These are phyloP conservation scores for Echria macrotheca DNA, from an alignment of 495 filamentous ascomycete genomes.

Conservation along the genomic window DNA sequence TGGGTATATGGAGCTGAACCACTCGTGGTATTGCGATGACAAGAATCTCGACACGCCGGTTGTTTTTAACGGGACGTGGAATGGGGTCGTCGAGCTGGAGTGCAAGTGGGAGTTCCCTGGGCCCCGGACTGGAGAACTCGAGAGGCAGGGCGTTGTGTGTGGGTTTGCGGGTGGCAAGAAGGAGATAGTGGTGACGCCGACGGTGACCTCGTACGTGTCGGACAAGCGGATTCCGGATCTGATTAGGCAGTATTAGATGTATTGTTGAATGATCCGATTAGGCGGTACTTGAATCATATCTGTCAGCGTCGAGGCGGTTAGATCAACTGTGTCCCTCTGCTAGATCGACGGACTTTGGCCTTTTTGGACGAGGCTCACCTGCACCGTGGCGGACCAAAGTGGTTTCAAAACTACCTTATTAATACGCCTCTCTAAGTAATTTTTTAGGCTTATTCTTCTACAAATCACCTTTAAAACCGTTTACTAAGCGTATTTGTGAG, in stretches of 20 bases:
- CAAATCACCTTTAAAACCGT: too few species aligned
- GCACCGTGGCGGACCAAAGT: too few species aligned
- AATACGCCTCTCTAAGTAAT: too few species aligned
- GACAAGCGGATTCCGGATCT: neutral
- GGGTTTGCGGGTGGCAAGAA: neutral
- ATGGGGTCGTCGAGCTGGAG: slow-evolving; percentile 1
- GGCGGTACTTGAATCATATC: too few species aligned
- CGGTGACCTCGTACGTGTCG: neutral
- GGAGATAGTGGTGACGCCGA: slow-evolving; percentile 2
- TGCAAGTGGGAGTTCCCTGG: slow-evolving; percentile 6
- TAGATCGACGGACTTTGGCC: too few species aligned
- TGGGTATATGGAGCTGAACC: slow-evolving; percentile 7
- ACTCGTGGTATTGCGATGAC: slow-evolving; percentile 9
- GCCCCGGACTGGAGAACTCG: neutral
- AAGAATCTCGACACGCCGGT: slow-evolving; percentile 1
- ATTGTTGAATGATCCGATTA: too few species aligned
- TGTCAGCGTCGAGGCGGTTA: too few species aligned
- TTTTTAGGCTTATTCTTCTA: too few species aligned
- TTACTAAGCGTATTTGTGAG: too few species aligned
- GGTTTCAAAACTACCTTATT: too few species aligned
- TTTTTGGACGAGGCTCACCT: too few species aligned
- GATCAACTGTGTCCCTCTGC: too few species aligned
- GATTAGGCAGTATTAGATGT: neutral
- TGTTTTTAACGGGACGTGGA: slow-evolving; percentile 10
- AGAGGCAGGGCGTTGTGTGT: neutral